phyloP scores from a whole-genome alignment of 306 rosid genomes.

The barrel medic (Medicago truncatula) region MtrunA17r5.0-ANR NC_053043.1:10215501-10216000 shows the following conservation, averaged over 20 bases:
- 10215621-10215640: constrained; percentile 71
- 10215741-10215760: constrained; percentile 18
- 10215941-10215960: constrained; percentile 2
- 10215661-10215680: constrained; percentile 74
- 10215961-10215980: background rate
- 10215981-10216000: no score
- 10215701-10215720: background rate
- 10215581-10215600: constrained; percentile 69
- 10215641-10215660: constrained; percentile 80
- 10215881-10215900: constrained; percentile 11
- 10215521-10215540: constrained; percentile 37
- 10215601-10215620: constrained; percentile 69
- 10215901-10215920: background rate
- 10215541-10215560: constrained; percentile 67
- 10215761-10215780: constrained; percentile 16
- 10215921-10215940: background rate
- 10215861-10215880: background rate
- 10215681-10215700: constrained; percentile 26
- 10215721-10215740: background rate
- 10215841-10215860: background rate
- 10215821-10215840: constrained; percentile 9
- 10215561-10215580: constrained; percentile 68
- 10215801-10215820: background rate
- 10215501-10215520: constrained; percentile 20
- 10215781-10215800: constrained; percentile 2